Conservation (phyloP, 371 early-diverging fungal species). For the Mucor saturninus region DNA sequence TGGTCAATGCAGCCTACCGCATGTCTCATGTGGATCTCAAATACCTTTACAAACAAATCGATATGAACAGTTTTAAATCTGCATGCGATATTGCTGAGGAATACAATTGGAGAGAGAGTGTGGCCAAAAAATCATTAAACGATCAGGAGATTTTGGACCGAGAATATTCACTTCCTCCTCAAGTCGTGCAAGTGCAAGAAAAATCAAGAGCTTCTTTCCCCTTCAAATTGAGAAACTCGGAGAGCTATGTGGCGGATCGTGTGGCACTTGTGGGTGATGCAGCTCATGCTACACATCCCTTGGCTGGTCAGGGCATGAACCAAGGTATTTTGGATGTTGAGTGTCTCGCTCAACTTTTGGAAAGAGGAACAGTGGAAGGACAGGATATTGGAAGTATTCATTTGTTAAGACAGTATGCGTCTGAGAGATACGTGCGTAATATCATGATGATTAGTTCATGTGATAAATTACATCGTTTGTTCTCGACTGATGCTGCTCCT, state of each 20-base stretch:
- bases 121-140: constrained; percentile 37
- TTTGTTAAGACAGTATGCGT: constrained; percentile 74
- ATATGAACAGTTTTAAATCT: constrained; percentile 39
- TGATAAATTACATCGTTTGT: constrained; percentile 82
- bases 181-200: constrained; percentile 66
- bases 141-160: constrained; percentile 28
- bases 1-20: constrained; percentile 86
- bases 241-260: constrained; percentile 75
- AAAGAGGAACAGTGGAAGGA: constrained; percentile 70
- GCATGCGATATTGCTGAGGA: constrained; percentile 61
- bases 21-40: constrained; percentile 75
- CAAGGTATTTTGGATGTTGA: constrained; percentile 89
- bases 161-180: constrained; percentile 61
- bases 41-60: constrained; percentile 68
- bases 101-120: constrained; percentile 68
- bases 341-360: constrained; percentile 66
- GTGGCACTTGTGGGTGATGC: constrained; percentile 94
- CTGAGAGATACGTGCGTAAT: constrained; percentile 79
- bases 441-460: constrained; percentile 84
- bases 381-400: constrained; percentile 79
- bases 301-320: constrained; percentile 97
- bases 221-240: constrained; percentile 78
- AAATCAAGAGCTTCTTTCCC: constrained; percentile 87
- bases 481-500: constrained; percentile 66
- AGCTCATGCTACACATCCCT: constrained; percentile 95